Evolutionary conservation across 2,329 filamentous ascomycete genomes (phyloP).

Genomic region (Cordyceps fumosorosea): DNA sequence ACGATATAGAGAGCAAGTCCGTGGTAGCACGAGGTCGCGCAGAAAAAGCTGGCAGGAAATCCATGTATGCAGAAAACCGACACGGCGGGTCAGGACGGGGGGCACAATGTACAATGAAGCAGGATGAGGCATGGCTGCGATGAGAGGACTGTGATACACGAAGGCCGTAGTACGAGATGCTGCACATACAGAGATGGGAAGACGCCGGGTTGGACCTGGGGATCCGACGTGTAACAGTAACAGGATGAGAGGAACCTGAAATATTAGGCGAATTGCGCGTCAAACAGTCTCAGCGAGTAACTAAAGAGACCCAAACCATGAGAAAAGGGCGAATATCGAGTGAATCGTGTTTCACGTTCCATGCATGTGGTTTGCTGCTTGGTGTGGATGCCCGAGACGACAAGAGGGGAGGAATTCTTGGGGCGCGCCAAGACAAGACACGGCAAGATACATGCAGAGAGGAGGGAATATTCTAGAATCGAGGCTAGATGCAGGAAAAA

Average conservation of each 20-base stretch:
- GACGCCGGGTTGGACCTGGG: not conserved
- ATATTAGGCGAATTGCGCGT: not conserved
- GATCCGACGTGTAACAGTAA: not conserved
- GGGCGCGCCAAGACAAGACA: not conserved
- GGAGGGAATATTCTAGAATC: not conserved
- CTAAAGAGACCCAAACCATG: not conserved
- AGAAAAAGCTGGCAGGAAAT: not conserved
- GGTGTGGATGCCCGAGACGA: not conserved
- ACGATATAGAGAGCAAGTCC: not conserved
- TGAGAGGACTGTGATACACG: not conserved
- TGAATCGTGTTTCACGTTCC: not conserved
- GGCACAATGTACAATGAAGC: not conserved
- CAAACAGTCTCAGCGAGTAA: not conserved
- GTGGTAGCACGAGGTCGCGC: not conserved
- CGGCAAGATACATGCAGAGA: not conserved
- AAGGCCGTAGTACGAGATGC: not conserved
- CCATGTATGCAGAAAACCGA: not conserved
- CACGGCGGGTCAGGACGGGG: not conserved
- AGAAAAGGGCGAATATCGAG: not conserved
- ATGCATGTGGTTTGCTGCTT: not conserved
- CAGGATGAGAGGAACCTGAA: not conserved
- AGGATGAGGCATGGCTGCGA: slow-evolving; percentile 6
- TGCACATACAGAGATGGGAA: not conserved
- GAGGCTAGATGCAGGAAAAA: not conserved
- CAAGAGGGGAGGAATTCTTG: not conserved